A percentile compares a stretch with the other conserved stretches of the same genome.
phyloP scores from a whole-genome alignment of 345 rosid species.

The Mallotus nudiflorus region DNA sequence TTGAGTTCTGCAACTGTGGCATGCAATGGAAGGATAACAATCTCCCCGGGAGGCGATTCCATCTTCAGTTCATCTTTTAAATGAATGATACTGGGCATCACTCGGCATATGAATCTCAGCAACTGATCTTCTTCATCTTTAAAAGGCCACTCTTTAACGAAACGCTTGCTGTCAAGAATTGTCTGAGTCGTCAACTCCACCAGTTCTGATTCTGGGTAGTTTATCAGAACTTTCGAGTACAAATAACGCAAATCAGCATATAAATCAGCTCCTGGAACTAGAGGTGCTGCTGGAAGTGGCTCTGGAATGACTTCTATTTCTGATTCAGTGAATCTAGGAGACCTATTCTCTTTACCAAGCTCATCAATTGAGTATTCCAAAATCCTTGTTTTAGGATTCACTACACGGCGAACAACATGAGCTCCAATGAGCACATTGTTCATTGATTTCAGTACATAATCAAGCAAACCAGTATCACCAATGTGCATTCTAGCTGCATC shows the following conservation, averaged over 20 bases:
- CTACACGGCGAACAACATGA: constrained; percentile 52
- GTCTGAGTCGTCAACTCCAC: constrained; percentile 50
- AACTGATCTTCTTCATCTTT: constrained; percentile 46
- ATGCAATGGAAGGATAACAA: constrained; percentile 54
- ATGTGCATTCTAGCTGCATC: constrained; percentile 88
- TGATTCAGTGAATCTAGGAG: constrained; percentile 7
- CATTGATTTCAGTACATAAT: constrained; percentile 80
- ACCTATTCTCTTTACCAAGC: constrained; percentile 24
- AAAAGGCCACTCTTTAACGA: constrained; percentile 73
- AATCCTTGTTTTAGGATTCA: constrained; percentile 58
- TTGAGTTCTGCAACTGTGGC: constrained; percentile 71
- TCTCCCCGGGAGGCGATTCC: constrained; percentile 55
- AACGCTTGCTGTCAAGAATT: constrained; percentile 72
- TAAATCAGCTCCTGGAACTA: constrained; percentile 48
- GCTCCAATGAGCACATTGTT: constrained; percentile 67
- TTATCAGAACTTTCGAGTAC: constrained; percentile 53
- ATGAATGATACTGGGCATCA: constrained; percentile 40
- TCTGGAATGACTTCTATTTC: constrained; percentile 22
- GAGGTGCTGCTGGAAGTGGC: constrained; percentile 18
- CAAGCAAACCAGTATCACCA: constrained; percentile 88
- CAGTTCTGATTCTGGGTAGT: constrained; percentile 52
- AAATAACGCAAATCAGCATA: constrained; percentile 53
- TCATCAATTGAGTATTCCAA: constrained; percentile 75
- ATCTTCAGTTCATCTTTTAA: constrained; percentile 22
- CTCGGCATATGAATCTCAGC: constrained; percentile 55